Percentiles rank a stretch among this genome's conserved stretches.
phyloP scores from a whole-genome alignment of 805 yeast genomes.

The Candida xiaguanensis region DNA sequence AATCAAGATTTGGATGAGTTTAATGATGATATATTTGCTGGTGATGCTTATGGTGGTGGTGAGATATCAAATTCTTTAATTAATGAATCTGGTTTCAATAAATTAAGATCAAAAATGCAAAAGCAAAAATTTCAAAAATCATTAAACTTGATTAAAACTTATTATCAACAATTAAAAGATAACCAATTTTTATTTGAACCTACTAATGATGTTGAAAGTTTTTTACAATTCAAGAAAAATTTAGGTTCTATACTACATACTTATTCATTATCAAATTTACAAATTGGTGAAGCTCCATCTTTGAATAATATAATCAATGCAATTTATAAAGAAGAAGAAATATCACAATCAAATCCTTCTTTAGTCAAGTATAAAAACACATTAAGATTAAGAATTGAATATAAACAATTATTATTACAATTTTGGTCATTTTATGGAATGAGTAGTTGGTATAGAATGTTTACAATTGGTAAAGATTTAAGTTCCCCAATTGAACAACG shows the following conservation, averaged over 20 bases:
- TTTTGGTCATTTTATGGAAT: constrained; percentile 40
- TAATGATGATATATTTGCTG: constrained; percentile 18
- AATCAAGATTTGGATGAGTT: constrained; percentile 3
- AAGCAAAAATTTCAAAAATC: constrained; percentile 10
- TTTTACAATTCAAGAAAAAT: constrained; percentile 15
- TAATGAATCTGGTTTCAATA: constrained; percentile 7
- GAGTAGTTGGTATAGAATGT: constrained; percentile 35
- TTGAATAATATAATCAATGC: constrained; percentile 20
- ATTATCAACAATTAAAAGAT: constrained; percentile 18
- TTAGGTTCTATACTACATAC: constrained; percentile 22
- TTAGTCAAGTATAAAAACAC: constrained; percentile 29
- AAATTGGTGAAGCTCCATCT: constrained; percentile 36
- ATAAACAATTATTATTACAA: constrained; percentile 34
- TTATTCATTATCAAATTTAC: constrained; percentile 28
- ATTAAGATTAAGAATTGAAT: constrained; percentile 36
- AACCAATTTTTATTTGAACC: constrained; percentile 41
- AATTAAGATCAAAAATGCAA: constrained; percentile 17
- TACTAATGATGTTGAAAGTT: constrained; percentile 15
- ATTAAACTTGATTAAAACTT: constrained; percentile 17
- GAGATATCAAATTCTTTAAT: neutral
- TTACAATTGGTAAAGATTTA: constrained; percentile 34
- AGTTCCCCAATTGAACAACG: constrained; percentile 27
- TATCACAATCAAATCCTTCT: constrained; percentile 11
- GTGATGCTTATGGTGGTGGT: constrained; percentile 31
- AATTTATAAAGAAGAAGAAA: constrained; percentile 20